These are phyloP conservation scores for Botrytis fragariae DNA, from an alignment of 2,329 filamentous ascomycete species.

Conservation along the genomic window DNA sequence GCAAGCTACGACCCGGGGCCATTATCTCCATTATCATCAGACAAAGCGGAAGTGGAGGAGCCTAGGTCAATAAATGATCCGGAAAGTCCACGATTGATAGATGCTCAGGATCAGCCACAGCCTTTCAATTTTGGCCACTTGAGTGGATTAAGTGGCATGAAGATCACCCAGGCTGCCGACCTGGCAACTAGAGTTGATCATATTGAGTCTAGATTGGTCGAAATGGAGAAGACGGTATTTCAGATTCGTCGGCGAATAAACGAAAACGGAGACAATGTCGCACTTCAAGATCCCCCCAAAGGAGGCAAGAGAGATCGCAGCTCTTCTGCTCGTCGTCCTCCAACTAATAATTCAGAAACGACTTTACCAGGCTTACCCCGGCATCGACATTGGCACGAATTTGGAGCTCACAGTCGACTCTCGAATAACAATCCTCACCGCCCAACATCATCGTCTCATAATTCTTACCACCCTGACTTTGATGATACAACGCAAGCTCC, in stretches of 20 bases:
- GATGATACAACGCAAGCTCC: slow-evolving; percentile 26
- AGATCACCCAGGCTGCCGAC: slow-evolving; percentile 54
- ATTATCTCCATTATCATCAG: slow-evolving; percentile 52
- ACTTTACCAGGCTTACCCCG: slow-evolving; percentile 29
- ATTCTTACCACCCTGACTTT: slow-evolving; percentile 30
- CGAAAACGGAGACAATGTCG: slow-evolving; percentile 21
- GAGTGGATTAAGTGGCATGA: slow-evolving; percentile 51
- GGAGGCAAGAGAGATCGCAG: slow-evolving; percentile 24
- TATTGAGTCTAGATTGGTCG: slow-evolving; percentile 52
- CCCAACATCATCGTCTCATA: slow-evolving; percentile 32
- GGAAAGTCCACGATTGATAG: slow-evolving; percentile 25
- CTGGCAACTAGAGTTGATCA: slow-evolving; percentile 52
- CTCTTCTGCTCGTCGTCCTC: slow-evolving; percentile 26
- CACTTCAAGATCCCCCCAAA: slow-evolving; percentile 33
- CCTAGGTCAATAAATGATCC: slow-evolving; percentile 38
- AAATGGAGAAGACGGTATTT: slow-evolving; percentile 46
- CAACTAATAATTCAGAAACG: slow-evolving; percentile 32
- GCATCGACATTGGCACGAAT: slow-evolving; percentile 24
- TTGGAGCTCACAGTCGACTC: slow-evolving; percentile 23
- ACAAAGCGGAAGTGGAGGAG: slow-evolving; percentile 41
- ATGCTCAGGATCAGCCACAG: slow-evolving; percentile 43
- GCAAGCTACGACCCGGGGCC: slow-evolving; percentile 55
- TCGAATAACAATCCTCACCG: slow-evolving; percentile 30
- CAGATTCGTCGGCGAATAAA: slow-evolving; percentile 22
- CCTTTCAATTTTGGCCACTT: slow-evolving; percentile 56